These are phyloP conservation scores for Amaranthus palmeri DNA, from an alignment of 148 eudicot species.

Conservation along the genomic window DNA sequence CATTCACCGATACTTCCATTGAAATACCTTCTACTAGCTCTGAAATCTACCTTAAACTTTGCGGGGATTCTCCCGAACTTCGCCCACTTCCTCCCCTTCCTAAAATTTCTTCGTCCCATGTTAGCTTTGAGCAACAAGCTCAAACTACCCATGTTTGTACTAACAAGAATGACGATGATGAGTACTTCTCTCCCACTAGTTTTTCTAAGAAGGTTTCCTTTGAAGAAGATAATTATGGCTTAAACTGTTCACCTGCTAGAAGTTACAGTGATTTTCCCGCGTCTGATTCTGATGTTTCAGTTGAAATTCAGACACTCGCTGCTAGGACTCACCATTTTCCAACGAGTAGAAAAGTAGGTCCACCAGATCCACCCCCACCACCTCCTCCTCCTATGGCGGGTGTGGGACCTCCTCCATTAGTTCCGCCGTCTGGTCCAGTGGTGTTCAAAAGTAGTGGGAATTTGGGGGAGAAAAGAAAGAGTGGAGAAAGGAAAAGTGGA, in stretches of 20 bases:
- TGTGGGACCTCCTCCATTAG: slow-evolving; percentile 43
- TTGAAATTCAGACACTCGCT: slow-evolving; percentile 25
- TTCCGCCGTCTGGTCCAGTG: slow-evolving; percentile 44
- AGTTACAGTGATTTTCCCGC: slow-evolving; percentile 23
- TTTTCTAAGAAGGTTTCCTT: slow-evolving; percentile 19
- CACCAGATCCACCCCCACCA: slow-evolving; percentile 46
- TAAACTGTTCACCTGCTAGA: slow-evolving; percentile 28
- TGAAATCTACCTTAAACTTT: slow-evolving; percentile 24
- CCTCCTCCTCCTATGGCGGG: slow-evolving; percentile 44
- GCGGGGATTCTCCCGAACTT: slow-evolving; percentile 60
- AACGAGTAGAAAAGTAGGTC: neutral
- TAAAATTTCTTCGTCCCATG: neutral
- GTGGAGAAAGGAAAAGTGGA: slow-evolving; percentile 18
- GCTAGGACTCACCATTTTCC: slow-evolving; percentile 19
- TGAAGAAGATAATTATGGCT: slow-evolving; percentile 5
- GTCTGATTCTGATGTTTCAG: slow-evolving; percentile 28
- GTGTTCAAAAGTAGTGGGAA: slow-evolving; percentile 23
- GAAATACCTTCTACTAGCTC: slow-evolving; percentile 10
- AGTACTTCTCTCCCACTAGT: slow-evolving; percentile 55
- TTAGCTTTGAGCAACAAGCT: neutral
- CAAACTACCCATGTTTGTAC: too few species aligned
- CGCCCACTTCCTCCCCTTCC: slow-evolving; percentile 75
- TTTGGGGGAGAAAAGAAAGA: slow-evolving; percentile 9
- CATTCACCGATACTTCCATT: neutral
- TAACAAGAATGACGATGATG: slow-evolving; percentile 15